These are phyloP conservation scores for Myrica gale DNA, from an alignment of 306 rosid species.

Conservation along the genomic window DNA sequence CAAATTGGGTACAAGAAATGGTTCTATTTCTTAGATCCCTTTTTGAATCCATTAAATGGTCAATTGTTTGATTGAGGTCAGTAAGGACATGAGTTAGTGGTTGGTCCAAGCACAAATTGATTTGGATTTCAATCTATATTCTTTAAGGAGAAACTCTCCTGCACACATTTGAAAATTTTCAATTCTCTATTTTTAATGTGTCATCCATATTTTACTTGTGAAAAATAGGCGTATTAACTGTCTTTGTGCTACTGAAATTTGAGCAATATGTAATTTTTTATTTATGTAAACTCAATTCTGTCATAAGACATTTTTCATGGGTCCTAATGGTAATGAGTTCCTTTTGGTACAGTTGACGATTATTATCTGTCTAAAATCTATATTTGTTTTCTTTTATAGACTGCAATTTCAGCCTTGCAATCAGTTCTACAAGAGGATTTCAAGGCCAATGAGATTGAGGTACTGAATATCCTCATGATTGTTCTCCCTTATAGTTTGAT, in stretches of 20 bases:
- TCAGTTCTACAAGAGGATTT: slow-evolving; percentile 99
- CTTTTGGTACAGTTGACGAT: background rate
- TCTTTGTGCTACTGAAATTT: background rate
- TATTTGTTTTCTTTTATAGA: slow-evolving; percentile 41
- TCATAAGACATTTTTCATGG: background rate
- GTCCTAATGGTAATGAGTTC: too few species aligned
- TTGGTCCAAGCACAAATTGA: background rate
- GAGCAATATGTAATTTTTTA: background rate
- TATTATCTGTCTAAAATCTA: background rate
- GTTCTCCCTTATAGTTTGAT: background rate
- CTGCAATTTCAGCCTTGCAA: slow-evolving; percentile 96
- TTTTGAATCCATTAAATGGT: background rate
- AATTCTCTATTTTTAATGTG: background rate
- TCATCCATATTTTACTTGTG: too few species aligned
- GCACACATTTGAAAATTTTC: background rate
- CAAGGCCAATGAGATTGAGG: slow-evolving; percentile 98
- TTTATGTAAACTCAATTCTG: background rate
- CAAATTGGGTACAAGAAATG: background rate
- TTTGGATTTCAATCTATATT: background rate
- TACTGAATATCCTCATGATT: slow-evolving; percentile 26
- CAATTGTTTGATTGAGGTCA: background rate
- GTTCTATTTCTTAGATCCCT: background rate
- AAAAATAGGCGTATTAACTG: too few species aligned
- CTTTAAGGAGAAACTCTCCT: background rate
- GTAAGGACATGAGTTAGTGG: background rate